Conservation (phyloP, 2,329 filamentous ascomycete species). For the Apiospora pterosperma region DNA sequence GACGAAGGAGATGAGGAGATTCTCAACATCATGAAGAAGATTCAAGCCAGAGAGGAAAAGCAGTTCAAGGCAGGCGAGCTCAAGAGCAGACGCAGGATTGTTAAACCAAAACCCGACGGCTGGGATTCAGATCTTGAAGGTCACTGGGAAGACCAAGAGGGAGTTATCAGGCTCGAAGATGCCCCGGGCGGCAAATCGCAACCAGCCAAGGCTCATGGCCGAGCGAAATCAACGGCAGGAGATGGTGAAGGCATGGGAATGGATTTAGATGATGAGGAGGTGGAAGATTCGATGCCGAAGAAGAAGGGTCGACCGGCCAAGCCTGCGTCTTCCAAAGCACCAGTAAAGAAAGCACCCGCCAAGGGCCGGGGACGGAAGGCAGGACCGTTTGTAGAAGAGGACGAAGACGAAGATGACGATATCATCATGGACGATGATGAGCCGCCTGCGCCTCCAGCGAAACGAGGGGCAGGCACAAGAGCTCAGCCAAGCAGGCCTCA, state of each 20-base stretch:
- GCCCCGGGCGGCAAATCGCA: conserved; percentile 32
- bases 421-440: conserved; percentile 53
- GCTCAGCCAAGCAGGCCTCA: conserved; percentile 29
- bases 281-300: conserved; percentile 35
- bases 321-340: conserved; percentile 37
- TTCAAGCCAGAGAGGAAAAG: conserved; percentile 67
- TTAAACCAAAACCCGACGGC: conserved; percentile 71
- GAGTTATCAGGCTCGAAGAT: conserved; percentile 52
- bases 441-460: conserved; percentile 31
- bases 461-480: conserved; percentile 28
- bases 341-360: conserved; percentile 38
- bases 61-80: conserved; percentile 64
- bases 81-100: conserved; percentile 50
- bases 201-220: conserved; percentile 25
- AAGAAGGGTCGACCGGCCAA: conserved; percentile 42
- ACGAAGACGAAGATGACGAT: conserved; percentile 42
- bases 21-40: conserved; percentile 68
- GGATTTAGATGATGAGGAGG: conserved; percentile 18
- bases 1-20: conserved; percentile 68
- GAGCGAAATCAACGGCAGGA: conserved; percentile 29
- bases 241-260: conserved; percentile 7
- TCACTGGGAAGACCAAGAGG: conserved; percentile 76
- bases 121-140: conserved; percentile 94
- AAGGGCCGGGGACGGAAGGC: conserved; percentile 39
- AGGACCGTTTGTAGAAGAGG: conserved; percentile 33